Evolutionary conservation across 805 yeast species (phyloP).

Genomic region (Metschnikowia sp.): DNA sequence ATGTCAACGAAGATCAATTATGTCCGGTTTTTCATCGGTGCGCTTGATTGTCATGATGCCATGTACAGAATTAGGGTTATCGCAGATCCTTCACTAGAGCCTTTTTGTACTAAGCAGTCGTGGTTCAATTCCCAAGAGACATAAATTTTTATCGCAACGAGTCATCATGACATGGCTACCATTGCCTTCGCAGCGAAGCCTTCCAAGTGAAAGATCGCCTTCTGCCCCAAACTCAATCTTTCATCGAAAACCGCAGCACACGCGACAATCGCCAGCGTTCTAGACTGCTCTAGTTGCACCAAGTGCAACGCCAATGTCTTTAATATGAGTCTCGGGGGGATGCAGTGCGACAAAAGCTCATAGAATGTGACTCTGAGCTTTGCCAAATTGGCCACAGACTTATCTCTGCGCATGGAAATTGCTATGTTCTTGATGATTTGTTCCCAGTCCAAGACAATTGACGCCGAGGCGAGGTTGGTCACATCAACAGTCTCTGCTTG

Average conservation of each 20-base stretch:
- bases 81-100: too few species aligned
- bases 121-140: too few species aligned
- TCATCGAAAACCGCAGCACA: conserved; percentile 75
- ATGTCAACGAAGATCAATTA: too few species aligned
- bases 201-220: conserved; percentile 90
- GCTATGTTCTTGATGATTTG: conserved; percentile 70
- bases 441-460: conserved; percentile 84
- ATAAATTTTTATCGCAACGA: too few species aligned
- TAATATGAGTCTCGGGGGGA: conserved; percentile 80
- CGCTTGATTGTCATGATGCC: too few species aligned
- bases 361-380: conserved; percentile 68
- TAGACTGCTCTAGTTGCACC: conserved; percentile 26
- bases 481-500: conserved; percentile 51
- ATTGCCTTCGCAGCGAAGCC: conserved; percentile 88
- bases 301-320: conserved; percentile 52
- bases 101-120: too few species aligned
- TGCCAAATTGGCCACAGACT: conserved; percentile 59
- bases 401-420: conserved; percentile 51
- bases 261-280: conserved; percentile 49
- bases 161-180: conserved; percentile 41
- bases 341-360: conserved; percentile 88
- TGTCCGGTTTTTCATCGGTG: too few species aligned
- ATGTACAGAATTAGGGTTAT: too few species aligned
- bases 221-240: conserved; percentile 77
- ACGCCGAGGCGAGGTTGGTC: conserved; percentile 33